Evolutionary conservation across 208 protist genomes (phyloP), one percentile per base, ranked within the genome.

Genomic region (Leishmania major): DNA sequence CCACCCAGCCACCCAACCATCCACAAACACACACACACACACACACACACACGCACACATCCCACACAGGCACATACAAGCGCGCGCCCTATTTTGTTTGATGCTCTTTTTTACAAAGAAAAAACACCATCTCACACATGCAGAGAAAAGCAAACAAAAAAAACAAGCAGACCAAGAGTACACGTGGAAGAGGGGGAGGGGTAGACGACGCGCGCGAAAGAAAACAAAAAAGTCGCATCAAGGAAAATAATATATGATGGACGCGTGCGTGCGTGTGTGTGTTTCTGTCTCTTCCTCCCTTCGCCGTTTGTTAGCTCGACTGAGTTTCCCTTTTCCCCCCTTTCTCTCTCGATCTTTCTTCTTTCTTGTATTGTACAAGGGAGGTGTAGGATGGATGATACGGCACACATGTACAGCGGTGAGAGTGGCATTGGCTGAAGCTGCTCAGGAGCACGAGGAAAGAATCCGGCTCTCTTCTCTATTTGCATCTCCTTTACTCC

Each of bases 271-370:
- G 28, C n/a, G 31, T 67, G 60, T 2, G 60, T 67, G 28, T 62
- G 51, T 47, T 51, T 62, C 51, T 40, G 51, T 77, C 35, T 62
- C 31, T 62, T 19, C 31, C 73, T 43, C 49, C 47, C 73, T 77
- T 28, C 31, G 4, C 51, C 35, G 15, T 35, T 43, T 59, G 31
- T 45, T 37, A 77, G n/a, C 73, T 19, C 73, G 28, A 40, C 28
- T 45, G 49, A 22, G 51, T 47, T 77, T 75, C n/a, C 10, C 47
- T 35, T 72, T 72, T 37, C 43, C 25, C 62, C 57, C 8, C 47
- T 74, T 74, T 59, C n/a, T 75, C 51, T 57, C 40, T 62, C 78
- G 4, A 62, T 78, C 11, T 80, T 75, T 71, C n/a, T 67, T 66
- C n/a, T 67, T 66, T 80, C 43, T 77, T 77, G 69, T 62, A 59